These are phyloP conservation scores for Phytopythium chamaehyphon DNA, from an alignment of 352 stramenopile species.

Conservation along the genomic window DNA sequence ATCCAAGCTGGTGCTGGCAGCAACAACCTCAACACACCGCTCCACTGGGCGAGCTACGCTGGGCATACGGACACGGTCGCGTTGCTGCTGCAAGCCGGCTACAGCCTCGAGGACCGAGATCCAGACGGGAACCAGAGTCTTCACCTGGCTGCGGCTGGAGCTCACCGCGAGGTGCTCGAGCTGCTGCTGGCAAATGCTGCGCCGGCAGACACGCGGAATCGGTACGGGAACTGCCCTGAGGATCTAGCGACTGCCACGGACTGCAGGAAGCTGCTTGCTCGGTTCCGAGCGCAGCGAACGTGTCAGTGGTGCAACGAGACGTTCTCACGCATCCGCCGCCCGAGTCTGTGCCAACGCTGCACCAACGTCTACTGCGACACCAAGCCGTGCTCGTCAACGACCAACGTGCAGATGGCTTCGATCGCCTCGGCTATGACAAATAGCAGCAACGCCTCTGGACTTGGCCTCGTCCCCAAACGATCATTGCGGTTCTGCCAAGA, in stretches of 20 bases:
- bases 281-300: conserved; percentile 48
- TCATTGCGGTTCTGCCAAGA: conserved; percentile 68
- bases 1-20: neutral
- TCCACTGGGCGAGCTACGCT: conserved; percentile 88
- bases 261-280: conserved; percentile 59
- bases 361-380: conserved; percentile 76
- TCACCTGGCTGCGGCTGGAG: conserved; percentile 70
- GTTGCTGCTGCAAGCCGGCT: conserved; percentile 63
- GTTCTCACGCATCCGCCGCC: conserved; percentile 58
- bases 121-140: conserved; percentile 67
- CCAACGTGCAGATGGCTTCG: conserved; percentile 1
- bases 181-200: conserved; percentile 67
- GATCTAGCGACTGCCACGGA: conserved; percentile 60
- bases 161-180: conserved; percentile 60
- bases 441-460: neutral
- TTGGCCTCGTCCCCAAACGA: conserved; percentile 8
- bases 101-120: conserved; percentile 61
- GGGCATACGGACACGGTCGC: conserved; percentile 62
- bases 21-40: conserved; percentile 46
- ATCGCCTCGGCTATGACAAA: neutral
- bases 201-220: conserved; percentile 51
- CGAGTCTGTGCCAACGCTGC: conserved; percentile 77
- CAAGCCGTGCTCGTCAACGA: conserved; percentile 65
- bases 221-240: conserved; percentile 69
- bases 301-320: conserved; percentile 80